Conservation (phyloP, 208 protist genomes). For the Herpetomonas tarakana region DNA sequence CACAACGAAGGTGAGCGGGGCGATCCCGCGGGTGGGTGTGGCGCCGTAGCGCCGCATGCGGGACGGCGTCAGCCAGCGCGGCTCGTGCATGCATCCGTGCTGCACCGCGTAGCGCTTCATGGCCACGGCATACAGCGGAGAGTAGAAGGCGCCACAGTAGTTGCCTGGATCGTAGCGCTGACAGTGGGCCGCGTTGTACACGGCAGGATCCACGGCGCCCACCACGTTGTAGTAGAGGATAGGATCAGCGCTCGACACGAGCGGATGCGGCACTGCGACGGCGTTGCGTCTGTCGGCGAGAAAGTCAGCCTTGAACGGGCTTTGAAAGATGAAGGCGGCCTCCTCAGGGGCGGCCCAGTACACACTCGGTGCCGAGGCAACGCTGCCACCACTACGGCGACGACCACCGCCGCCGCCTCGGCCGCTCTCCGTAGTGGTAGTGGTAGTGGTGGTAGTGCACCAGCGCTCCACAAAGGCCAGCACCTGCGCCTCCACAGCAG, state of each 20-base stretch:
- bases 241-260: constrained; percentile 4
- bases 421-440: no score
- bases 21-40: constrained; percentile 3
- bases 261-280: constrained; percentile 9
- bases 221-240: constrained; percentile 51
- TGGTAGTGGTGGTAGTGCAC: neutral
- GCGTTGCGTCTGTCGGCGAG: constrained; percentile 13
- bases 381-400: neutral
- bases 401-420: no score
- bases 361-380: neutral
- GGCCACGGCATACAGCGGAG: constrained; percentile 23
- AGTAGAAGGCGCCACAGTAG: constrained; percentile 38
- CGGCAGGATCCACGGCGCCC: constrained; percentile 21
- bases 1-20: constrained; percentile 19
- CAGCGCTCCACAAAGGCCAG: constrained; percentile 6
- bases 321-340: constrained; percentile 41
- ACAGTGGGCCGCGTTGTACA: constrained; percentile 38
- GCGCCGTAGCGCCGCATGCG: constrained; percentile 12
- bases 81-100: constrained; percentile 41
- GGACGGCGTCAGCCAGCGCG: constrained; percentile 45
- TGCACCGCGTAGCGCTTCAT: constrained; percentile 63
- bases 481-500: constrained; percentile 17
- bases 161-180: constrained; percentile 65
- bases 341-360: constrained; percentile 74
- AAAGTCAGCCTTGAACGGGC: constrained; percentile 31